Percentiles rank a stretch among this genome's conserved stretches.
phyloP scores from a whole-genome alignment of 1,139 yeast species.

The Pichia sp. region DNA sequence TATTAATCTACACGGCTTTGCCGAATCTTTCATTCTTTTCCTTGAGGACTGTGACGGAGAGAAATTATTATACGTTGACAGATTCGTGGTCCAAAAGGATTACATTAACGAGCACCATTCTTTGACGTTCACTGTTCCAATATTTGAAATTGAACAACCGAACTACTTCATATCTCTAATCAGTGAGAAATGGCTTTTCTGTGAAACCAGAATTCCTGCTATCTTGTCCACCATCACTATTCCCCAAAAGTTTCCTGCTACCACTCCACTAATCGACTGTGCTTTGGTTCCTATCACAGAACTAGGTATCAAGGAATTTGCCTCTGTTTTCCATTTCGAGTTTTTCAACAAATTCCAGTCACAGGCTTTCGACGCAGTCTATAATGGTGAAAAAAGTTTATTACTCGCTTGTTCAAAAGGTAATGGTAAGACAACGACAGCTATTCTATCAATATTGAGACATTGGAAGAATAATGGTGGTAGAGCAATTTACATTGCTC shows the following conservation, averaged over 20 bases:
- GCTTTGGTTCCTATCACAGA: constrained; percentile 47
- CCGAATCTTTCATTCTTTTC: constrained; percentile 62
- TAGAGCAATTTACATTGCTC: constrained; percentile 64
- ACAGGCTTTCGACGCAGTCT: constrained; percentile 60
- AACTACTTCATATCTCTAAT: constrained; percentile 66
- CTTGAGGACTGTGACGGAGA: constrained; percentile 89
- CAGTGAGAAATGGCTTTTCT: constrained; percentile 84
- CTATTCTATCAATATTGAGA: constrained; percentile 66
- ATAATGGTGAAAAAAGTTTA: constrained; percentile 48
- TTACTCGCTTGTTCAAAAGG: constrained; percentile 74
- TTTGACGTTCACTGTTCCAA: constrained; percentile 62
- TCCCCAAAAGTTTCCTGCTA: constrained; percentile 69
- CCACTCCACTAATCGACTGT: constrained; percentile 50
- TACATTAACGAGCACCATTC: constrained; percentile 51
- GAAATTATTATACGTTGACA: constrained; percentile 55
- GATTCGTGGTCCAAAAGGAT: constrained; percentile 47
- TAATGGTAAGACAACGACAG: constrained; percentile 67
- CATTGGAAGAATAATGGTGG: constrained; percentile 66
- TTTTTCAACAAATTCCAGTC: constrained; percentile 70
- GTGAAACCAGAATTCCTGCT: constrained; percentile 61
- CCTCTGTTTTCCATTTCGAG: constrained; percentile 41
- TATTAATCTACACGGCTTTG: constrained; percentile 51
- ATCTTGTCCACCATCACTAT: constrained; percentile 49
- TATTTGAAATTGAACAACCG: constrained; percentile 63
- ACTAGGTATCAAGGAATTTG: constrained; percentile 46